Base-by-base conservation (phyloP, 1,284 basidiomycete genomes). In the Naganishia liquefaciens region DNA sequence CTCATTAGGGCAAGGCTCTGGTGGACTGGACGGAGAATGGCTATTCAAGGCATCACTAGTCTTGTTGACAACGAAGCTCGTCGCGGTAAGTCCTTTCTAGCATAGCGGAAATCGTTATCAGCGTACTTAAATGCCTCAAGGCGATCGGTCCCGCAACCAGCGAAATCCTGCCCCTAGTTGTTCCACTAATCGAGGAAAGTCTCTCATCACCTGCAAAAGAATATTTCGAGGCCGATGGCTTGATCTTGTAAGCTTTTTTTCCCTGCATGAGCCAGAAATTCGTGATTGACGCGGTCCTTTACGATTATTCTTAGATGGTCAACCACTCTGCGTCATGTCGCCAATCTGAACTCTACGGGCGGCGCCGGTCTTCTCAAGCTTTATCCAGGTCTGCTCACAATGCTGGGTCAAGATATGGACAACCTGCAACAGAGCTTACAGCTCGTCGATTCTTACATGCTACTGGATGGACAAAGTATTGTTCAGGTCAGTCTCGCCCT, bases 391-490 rank as follows among this genome's bases (percentile, higher is more conserved):
- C 83, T 86, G 3, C 75, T 92, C 15, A 69, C 77, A 27, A 78
- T 88, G 17, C 80, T 93, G 15, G 81, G 83, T 3, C 82, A 82
- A 37, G 91, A 94, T 73, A 79, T 91, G 67, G 91, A 94, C 72
- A 74, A 91, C 25, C 77, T 92, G 19, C 84, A 85, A n/a, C 86
- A 82, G 65, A 82, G 87, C 28, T 84, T 85, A 10, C 79, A 79
- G 58, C 83, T 94, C 43, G 72, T 91, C n/a, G 89, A 92, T 74
- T 89, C 89, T 1, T 94, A 93, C 76, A 79, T 90, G 63, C 76
- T 94, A 10, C 81, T 91, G 5, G 89, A 91, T 74, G 85, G 86
- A 0, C 65, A 77, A n/a, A 76, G 81, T 6, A 80, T 94, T 55
- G 76, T 90, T 42, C 85, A 88, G 82, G 91, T 91, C 66, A 44